Evolutionary conservation across 495 filamentous ascomycete genomes (phyloP).

Genomic region (Xylaria sp.): DNA sequence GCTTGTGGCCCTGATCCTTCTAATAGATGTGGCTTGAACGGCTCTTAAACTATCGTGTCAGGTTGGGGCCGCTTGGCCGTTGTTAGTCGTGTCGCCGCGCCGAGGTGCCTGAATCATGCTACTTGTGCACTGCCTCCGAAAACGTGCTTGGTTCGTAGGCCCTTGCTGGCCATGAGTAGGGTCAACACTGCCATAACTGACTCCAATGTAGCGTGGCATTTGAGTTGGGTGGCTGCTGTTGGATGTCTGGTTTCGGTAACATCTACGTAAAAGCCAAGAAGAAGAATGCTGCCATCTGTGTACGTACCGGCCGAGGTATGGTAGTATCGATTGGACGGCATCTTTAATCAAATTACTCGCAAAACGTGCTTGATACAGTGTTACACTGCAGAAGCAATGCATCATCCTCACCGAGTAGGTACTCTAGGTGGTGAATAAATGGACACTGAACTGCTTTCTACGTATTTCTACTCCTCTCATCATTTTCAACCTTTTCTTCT

Average conservation of each 20-base stretch:
- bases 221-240: background rate
- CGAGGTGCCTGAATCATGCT: background rate
- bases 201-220: constrained; percentile 18
- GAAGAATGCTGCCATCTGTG: background rate
- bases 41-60: background rate
- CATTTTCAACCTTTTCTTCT: background rate
- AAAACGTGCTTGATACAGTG: constrained; percentile 8
- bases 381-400: constrained; percentile 14
- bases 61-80: background rate
- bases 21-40: constrained; percentile 12
- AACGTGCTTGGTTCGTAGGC: constrained; percentile 20
- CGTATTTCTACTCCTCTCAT: background rate
- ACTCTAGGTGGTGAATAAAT: background rate
- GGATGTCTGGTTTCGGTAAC: background rate
- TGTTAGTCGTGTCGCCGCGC: background rate
- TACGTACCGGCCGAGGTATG: constrained; percentile 4
- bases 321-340: background rate
- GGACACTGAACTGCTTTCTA: background rate
- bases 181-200: background rate
- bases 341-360: background rate
- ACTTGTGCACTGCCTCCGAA: background rate
- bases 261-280: constrained; percentile 9
- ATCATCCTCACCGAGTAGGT: background rate
- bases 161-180: background rate
- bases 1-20: constrained; percentile 11